A percentile compares a stretch with the other conserved stretches of the same genome.
Evolutionary conservation across 225 moss, liverwort and hornwort species (phyloP).

Genomic region (Straminergon stramineum): DNA sequence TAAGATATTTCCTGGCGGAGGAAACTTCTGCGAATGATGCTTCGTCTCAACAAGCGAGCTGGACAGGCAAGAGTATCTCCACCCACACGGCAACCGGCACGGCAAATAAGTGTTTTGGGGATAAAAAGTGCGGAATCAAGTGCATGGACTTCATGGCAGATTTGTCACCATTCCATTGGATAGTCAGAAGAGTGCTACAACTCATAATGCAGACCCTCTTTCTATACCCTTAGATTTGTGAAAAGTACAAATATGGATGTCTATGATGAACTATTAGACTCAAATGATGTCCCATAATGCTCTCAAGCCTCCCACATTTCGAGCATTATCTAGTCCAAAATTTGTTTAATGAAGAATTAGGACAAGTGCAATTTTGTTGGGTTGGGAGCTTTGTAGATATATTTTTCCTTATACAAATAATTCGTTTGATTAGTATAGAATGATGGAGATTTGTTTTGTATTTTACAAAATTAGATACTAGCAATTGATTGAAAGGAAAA

Average conservation of each 20-base stretch:
- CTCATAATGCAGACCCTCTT: too few species aligned
- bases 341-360: too few species aligned
- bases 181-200: too few species aligned
- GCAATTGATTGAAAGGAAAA: neutral
- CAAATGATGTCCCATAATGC: too few species aligned
- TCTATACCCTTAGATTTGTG: too few species aligned
- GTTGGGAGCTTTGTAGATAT: neutral
- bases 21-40: neutral
- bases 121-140: neutral
- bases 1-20: neutral
- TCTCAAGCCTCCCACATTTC: too few species aligned
- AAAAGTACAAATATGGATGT: too few species aligned
- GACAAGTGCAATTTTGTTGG: fast-evolving
- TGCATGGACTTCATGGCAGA: too few species aligned
- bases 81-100: neutral
- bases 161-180: too few species aligned
- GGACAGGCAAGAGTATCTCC: neutral
- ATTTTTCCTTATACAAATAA: neutral
- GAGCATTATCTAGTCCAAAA: too few species aligned
- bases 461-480: neutral
- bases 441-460: neutral
- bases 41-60: too few species aligned
- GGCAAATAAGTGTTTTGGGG: neutral
- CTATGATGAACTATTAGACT: too few species aligned
- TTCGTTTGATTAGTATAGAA: neutral